A percentile compares a stretch with the other conserved stretches of the same genome.
phyloP scores from a whole-genome alignment of 441 rosid genomes.

The Adansonia rubrostipa region DNA sequence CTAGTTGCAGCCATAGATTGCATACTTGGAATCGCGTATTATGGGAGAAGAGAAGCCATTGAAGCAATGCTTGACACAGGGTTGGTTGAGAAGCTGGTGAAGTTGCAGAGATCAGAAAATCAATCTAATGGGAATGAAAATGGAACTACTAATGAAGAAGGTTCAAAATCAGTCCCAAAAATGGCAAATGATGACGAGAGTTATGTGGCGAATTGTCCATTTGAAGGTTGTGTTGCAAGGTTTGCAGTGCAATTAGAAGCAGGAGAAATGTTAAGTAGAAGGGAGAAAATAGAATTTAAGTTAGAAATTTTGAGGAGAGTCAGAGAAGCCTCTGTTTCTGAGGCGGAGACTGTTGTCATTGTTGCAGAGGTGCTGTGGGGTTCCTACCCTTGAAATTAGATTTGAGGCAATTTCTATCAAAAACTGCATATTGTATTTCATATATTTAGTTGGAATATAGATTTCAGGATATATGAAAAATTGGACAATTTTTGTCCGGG shows the following conservation, averaged over 20 bases:
- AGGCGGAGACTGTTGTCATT: slow-evolving; percentile 48
- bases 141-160: background rate
- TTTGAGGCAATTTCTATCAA: background rate
- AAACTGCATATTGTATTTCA: background rate
- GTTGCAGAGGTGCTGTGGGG: slow-evolving; percentile 65
- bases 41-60: slow-evolving; percentile 57
- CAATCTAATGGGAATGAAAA: slow-evolving; percentile 1
- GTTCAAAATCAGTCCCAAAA: background rate
- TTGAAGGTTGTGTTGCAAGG: slow-evolving; percentile 43
- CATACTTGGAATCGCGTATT: slow-evolving; percentile 51
- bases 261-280: slow-evolving; percentile 49
- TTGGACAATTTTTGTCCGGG: background rate
- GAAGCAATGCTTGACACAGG: slow-evolving; percentile 46
- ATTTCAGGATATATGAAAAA: background rate
- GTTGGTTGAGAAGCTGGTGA: slow-evolving; percentile 48
- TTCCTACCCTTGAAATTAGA: slow-evolving; percentile 43
- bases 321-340: slow-evolving; percentile 47
- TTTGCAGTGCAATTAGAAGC: slow-evolving; percentile 61
- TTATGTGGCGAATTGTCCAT: slow-evolving; percentile 23
- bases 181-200: background rate
- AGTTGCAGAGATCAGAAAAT: slow-evolving; percentile 45
- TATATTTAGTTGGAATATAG: background rate
- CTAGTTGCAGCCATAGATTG: slow-evolving; percentile 44
- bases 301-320: slow-evolving; percentile 50
- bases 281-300: slow-evolving; percentile 49